Evolutionary conservation across 768 basidiomycete species (phyloP).

Genomic region (Termitomyces sp.): DNA sequence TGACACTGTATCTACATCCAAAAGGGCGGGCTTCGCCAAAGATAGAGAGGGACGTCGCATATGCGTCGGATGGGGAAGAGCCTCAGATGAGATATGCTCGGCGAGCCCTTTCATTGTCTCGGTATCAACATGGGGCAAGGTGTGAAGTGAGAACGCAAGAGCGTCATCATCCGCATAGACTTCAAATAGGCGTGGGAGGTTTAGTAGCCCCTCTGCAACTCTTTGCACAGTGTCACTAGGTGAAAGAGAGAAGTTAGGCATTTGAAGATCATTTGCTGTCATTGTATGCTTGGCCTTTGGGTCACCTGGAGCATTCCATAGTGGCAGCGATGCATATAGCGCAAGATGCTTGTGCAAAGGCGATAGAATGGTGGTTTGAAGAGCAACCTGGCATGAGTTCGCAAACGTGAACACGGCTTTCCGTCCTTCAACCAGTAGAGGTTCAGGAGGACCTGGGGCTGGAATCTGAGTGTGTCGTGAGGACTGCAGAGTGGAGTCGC

Average conservation of each 20-base stretch:
- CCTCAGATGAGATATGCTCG: conserved; percentile 30
- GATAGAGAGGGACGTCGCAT: conserved; percentile 37
- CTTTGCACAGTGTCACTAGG: conserved; percentile 85
- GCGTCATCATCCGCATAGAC: conserved; percentile 92
- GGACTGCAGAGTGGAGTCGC: conserved; percentile 18
- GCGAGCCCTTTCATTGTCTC: conserved; percentile 43
- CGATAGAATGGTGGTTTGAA: conserved; percentile 80
- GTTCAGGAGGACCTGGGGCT: conserved; percentile 21
- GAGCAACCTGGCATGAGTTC: conserved; percentile 63
- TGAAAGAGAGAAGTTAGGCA: conserved; percentile 91
- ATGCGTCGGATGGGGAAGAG: conserved; percentile 25
- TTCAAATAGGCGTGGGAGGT: conserved; percentile 90
- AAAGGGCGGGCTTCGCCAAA: conserved; percentile 24
- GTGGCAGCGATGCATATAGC: conserved; percentile 58
- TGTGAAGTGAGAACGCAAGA: conserved; percentile 80
- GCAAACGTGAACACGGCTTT: conserved; percentile 60
- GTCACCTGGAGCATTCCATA: conserved; percentile 58
- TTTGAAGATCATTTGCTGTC: conserved; percentile 49
- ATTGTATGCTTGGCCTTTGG: conserved; percentile 40
- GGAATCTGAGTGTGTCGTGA: conserved; percentile 27
- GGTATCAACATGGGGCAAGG: conserved; percentile 64
- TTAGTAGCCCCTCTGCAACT: conserved; percentile 90
- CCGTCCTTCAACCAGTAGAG: conserved; percentile 50
- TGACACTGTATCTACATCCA: conserved; percentile 77
- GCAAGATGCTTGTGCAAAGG: conserved; percentile 73